Evolutionary conservation across 768 basidiomycete genomes (phyloP).

Genomic region (Macrolepiota fuliginosa): DNA sequence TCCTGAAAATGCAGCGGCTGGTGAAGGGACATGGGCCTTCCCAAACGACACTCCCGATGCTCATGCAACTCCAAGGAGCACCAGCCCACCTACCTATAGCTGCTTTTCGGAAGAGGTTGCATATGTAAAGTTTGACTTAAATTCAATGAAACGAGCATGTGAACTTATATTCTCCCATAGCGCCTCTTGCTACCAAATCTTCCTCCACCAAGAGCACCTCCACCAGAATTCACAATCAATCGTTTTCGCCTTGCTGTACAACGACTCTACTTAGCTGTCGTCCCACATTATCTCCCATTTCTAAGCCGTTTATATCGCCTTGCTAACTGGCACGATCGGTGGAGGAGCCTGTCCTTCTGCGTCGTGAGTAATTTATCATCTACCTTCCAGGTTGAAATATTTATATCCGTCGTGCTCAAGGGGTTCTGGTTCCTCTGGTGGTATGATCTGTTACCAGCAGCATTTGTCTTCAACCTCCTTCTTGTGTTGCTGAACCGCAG

Average conservation of each 20-base stretch:
- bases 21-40: conserved; percentile 16
- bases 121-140: conserved; percentile 18
- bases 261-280: conserved; percentile 51
- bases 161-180: conserved; percentile 18
- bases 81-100: background rate
- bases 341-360: conserved; percentile 48
- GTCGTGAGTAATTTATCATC: conserved; percentile 35
- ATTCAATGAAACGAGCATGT: background rate
- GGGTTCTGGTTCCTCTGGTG: conserved; percentile 66
- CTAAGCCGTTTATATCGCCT: conserved; percentile 35
- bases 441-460: conserved; percentile 52
- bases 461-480: conserved; percentile 44
- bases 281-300: conserved; percentile 49
- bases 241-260: conserved; percentile 50
- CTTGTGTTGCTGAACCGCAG: conserved; percentile 47
- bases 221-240: conserved; percentile 51
- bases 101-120: conserved; percentile 27
- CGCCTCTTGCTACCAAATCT: conserved; percentile 44
- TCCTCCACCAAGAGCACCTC: conserved; percentile 35
- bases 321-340: conserved; percentile 54
- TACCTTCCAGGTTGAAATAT: background rate
- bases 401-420: conserved; percentile 27
- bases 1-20: conserved; percentile 9
- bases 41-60: background rate
- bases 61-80: background rate